Base-by-base conservation (phyloP, 768 basidiomycete genomes). In the Floccularia luteovirens region DNA sequence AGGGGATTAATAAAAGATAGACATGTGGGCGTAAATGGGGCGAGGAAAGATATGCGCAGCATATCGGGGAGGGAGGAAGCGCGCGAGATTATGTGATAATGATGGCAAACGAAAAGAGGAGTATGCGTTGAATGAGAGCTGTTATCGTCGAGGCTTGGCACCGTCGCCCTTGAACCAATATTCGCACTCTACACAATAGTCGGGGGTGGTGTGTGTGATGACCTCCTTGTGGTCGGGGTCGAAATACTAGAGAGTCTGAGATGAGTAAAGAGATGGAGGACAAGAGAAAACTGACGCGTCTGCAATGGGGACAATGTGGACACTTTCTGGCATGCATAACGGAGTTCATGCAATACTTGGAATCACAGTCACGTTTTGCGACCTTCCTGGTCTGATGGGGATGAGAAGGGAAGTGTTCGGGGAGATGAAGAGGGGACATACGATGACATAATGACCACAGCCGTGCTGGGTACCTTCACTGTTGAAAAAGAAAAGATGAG, bases 381-480 rank as follows among this genome's bases (percentile, higher is more conserved):
- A 75, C 48, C 43, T 66, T 67, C 41, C 58, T 62, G 8, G 75
- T 80, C 75, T 79, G 24, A 25, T 22, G 31, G 13, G 40, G 38
- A 35, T 46, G 46, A 40, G 45, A 19, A 35, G 19, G 43, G 36
- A 38, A 32, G 47, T 37, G 12, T 43, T 36, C 38, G 44, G 34
- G 25, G 43, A 37, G 19, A 32, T n/a, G 39, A 43, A 10, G 39
- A 11, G 22, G 39, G 19, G 42, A 66, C 76, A 49, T 41, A 82
- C 80, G 50, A 78, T 71, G 37, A 77, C 67, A 60, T 87, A 89
- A 69, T 89, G 87, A 45, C 85, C 85, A 57, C 86, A 89, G 54
- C 80, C 82, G 53, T 78, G 68, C 64, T 78, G 77, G 45, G 73
- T 79, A 47, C 81, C 85, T 70, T 84, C 80, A 52, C 84, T 87